Evolutionary conservation across 2,329 filamentous ascomycete species (phyloP), one percentile per base, ranked within the genome.

Genomic region (Fusarium nodosum): DNA sequence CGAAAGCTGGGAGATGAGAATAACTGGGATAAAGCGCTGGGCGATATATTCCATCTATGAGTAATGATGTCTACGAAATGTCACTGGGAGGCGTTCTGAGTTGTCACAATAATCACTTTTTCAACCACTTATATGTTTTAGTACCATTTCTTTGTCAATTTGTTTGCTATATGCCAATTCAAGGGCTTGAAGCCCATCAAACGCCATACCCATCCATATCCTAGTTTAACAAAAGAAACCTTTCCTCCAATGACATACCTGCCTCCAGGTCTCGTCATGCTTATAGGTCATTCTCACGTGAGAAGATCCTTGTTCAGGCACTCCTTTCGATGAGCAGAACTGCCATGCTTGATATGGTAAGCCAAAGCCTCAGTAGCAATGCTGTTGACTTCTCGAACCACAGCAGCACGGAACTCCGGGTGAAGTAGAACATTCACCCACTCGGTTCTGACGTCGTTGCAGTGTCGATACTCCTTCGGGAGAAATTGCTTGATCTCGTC

Each of bases 11-110:
- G 66, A 0, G 66, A 71, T 22, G 62, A 74, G 45, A 39, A 36
- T 0, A 79, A 78, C 53, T 77, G 76, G 78, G 39, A 74, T 6
- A 75, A 68, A 55, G 67, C 61, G 30, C 33, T 79, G n/a, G 51
- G 71, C 2, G 64, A 76, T 7, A 64, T 79, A 2, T 78, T 77
- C 46, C 22, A 28, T 26, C 18, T 71, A 10, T 72, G 56, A 71
- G 22, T 42, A 36, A 45, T 26, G 38, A 33, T 31, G n/a, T 26
- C 7, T 20, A 55, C 15, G 24, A 12, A 44, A n/a, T 20, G 12
- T 16, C 39, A 28, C 18, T 42, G 33, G 55, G 33, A 47, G 44
- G 38, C 44, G 20, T 42, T 54, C 18, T 30, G 28, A n/a, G 8
- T 15, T 42, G 16, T 38, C 3, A 24, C 38, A 16, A 39, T 7